Conservation (phyloP, 306 rosid genomes). For the Quercus robur region DNA sequence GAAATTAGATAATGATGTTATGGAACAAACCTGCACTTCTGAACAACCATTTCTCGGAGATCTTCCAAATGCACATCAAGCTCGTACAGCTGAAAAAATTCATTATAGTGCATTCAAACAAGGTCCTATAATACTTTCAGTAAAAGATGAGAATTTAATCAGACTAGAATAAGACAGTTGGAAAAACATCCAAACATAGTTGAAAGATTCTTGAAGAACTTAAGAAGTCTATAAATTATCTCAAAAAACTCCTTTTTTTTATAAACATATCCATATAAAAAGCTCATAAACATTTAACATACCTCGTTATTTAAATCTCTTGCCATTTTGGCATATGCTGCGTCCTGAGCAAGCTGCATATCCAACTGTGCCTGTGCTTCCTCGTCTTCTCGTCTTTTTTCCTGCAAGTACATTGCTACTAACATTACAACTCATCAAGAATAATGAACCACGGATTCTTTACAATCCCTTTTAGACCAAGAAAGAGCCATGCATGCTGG, state of each 20-base stretch:
- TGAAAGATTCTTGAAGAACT: slow-evolving; percentile 11
- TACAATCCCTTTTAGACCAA: not conserved
- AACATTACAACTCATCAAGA: slow-evolving; percentile 15
- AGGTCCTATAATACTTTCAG: not conserved
- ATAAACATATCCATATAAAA: slow-evolving; percentile 3
- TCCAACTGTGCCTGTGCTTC: slow-evolving; percentile 70
- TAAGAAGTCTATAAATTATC: not conserved
- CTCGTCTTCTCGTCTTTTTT: slow-evolving; percentile 72
- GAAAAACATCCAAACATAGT: slow-evolving; percentile 3
- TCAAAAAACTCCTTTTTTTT: not conserved
- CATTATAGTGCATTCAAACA: slow-evolving; percentile 8
- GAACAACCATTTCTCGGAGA: slow-evolving; percentile 72
- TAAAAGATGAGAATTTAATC: not conserved
- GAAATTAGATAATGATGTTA: not conserved
- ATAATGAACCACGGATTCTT: not conserved
- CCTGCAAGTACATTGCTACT: slow-evolving; percentile 47
- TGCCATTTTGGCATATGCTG: slow-evolving; percentile 74
- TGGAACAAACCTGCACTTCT: slow-evolving; percentile 71
- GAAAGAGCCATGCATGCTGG: not conserved
- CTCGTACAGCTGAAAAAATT: slow-evolving; percentile 63
- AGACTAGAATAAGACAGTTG: not conserved
- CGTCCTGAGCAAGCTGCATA: slow-evolving; percentile 83
- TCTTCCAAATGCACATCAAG: slow-evolving; percentile 73
- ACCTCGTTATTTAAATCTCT: slow-evolving; percentile 83
- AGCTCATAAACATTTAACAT: slow-evolving; percentile 15